Conservation (phyloP, 1,284 basidiomycete genomes). For the Xerocomus amazonicus region DNA sequence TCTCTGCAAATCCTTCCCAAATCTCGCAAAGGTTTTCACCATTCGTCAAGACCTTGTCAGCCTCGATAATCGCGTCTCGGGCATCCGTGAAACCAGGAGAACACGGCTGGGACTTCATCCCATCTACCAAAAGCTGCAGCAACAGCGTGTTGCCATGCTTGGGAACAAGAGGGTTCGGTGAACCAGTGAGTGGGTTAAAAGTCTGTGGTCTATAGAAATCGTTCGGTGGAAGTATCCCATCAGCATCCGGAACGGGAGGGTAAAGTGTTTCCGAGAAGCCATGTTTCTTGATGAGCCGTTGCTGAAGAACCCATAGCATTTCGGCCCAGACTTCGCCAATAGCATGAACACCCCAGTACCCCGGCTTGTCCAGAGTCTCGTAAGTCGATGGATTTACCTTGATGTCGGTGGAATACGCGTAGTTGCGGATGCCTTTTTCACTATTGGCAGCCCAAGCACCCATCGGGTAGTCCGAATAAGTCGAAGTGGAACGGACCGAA, state of each 20-base stretch:
- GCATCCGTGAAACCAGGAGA: slow-evolving; percentile 90
- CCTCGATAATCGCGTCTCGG: slow-evolving; percentile 89
- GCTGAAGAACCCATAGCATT: slow-evolving; percentile 83
- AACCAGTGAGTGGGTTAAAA: slow-evolving; percentile 34
- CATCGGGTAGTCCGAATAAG: slow-evolving; percentile 83
- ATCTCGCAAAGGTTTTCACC: slow-evolving; percentile 91
- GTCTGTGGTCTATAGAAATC: slow-evolving; percentile 69
- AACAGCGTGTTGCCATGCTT: slow-evolving; percentile 89
- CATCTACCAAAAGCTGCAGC: slow-evolving; percentile 84
- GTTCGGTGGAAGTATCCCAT: slow-evolving; percentile 58
- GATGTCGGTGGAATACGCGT: slow-evolving; percentile 76
- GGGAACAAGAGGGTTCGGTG: slow-evolving; percentile 68
- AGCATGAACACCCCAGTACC: slow-evolving; percentile 89
- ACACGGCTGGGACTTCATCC: slow-evolving; percentile 94
- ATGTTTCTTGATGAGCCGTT: slow-evolving; percentile 76
- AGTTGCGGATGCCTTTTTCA: slow-evolving; percentile 81
- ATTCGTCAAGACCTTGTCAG: slow-evolving; percentile 87
- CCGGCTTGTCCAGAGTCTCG: slow-evolving; percentile 92
- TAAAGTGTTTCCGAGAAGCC: slow-evolving; percentile 77
- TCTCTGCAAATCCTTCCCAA: slow-evolving; percentile 81
- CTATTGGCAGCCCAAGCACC: slow-evolving; percentile 91
- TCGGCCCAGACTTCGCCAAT: slow-evolving; percentile 97
- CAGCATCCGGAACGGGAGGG: slow-evolving; percentile 65
- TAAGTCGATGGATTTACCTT: slow-evolving; percentile 89
- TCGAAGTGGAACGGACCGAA: slow-evolving; percentile 70